Conservation (phyloP, 2,329 filamentous ascomycete genomes). For the Colletotrichum godetiae region DNA sequence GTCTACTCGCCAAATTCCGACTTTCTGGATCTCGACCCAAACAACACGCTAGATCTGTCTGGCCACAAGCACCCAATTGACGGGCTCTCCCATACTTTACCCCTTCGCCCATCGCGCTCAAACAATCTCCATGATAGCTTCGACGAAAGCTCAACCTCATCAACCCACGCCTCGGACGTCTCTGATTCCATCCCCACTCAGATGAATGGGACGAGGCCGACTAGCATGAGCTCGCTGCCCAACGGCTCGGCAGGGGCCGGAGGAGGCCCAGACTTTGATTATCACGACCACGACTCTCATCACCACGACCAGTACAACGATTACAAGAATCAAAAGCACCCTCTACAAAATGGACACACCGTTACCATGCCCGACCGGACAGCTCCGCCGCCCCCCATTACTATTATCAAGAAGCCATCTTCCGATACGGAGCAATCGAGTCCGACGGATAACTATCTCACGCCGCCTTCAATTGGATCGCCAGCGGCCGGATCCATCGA, state of each 20-base stretch:
- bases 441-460: slow-evolving; percentile 44
- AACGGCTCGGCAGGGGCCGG: slow-evolving; percentile 57
- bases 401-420: slow-evolving; percentile 29
- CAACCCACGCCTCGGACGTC: slow-evolving; percentile 62
- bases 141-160: slow-evolving; percentile 65
- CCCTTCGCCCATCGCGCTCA: slow-evolving; percentile 53
- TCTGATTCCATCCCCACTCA: slow-evolving; percentile 57
- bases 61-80: slow-evolving; percentile 46
- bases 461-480: slow-evolving; percentile 48
- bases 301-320: slow-evolving; percentile 49
- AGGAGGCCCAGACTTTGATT: slow-evolving; percentile 45
- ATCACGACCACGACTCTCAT: slow-evolving; percentile 41
- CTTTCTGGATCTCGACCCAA: slow-evolving; percentile 57
- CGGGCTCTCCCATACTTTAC: slow-evolving; percentile 43
- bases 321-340: slow-evolving; percentile 37
- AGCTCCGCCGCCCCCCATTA: slow-evolving; percentile 31
- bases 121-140: slow-evolving; percentile 63
- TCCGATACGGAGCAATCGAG: slow-evolving; percentile 42
- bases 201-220: slow-evolving; percentile 52
- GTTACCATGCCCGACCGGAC: slow-evolving; percentile 44
- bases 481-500: slow-evolving; percentile 39
- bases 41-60: slow-evolving; percentile 49
- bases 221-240: slow-evolving; percentile 69
- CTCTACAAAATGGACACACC: slow-evolving; percentile 39
- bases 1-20: slow-evolving; percentile 55